Conservation (phyloP, 106 monocot species). For the Dendrobium catenatum region DNA sequence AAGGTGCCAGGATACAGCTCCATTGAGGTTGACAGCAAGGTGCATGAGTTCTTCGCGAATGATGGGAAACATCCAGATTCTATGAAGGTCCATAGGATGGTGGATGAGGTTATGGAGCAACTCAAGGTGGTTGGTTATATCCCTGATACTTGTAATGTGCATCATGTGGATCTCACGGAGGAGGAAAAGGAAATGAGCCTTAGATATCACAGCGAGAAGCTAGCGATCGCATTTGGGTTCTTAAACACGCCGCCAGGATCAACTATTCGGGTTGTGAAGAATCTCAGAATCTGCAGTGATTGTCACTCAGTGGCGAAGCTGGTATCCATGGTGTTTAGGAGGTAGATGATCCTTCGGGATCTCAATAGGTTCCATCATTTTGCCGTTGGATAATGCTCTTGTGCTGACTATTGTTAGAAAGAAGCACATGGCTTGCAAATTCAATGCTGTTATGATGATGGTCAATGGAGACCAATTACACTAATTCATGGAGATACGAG, state of each 20-base stretch:
- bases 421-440: background rate
- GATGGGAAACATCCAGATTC: conserved; percentile 59
- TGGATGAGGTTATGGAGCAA: conserved; percentile 50
- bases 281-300: conserved; percentile 61
- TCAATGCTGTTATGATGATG: too few species aligned
- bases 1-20: conserved; percentile 81
- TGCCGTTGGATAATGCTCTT: conserved; percentile 50
- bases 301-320: conserved; percentile 67
- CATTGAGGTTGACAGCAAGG: conserved; percentile 46
- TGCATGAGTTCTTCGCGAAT: conserved; percentile 72
- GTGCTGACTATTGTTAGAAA: conserved; percentile 63
- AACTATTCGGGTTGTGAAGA: conserved; percentile 58
- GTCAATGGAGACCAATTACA: too few species aligned
- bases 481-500: too few species aligned
- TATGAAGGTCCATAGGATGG: conserved; percentile 31
- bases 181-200: conserved; percentile 60
- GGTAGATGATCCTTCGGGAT: conserved; percentile 63
- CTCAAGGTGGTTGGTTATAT: conserved; percentile 50
- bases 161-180: conserved; percentile 49
- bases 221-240: conserved; percentile 72
- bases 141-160: conserved; percentile 50
- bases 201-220: conserved; percentile 81
- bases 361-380: conserved; percentile 81
- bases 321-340: conserved; percentile 40
- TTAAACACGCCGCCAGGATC: conserved; percentile 59